A percentile compares a stretch with the other conserved stretches of the same genome.
Conservation (phyloP, 2,329 filamentous ascomycete species). For the Fusarium mangiferae region DNA sequence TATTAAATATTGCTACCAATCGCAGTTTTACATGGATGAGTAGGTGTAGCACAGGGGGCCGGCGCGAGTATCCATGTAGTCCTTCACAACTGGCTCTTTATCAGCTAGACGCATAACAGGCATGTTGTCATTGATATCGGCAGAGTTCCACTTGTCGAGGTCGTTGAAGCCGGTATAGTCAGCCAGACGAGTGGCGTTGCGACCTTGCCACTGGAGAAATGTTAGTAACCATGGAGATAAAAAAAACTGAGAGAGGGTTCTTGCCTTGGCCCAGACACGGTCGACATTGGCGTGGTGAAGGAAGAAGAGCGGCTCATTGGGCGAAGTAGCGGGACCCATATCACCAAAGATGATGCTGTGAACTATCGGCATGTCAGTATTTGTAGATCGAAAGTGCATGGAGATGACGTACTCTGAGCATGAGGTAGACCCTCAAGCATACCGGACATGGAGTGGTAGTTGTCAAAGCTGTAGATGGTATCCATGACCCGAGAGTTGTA, state of each 20-base stretch:
- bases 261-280: constrained; percentile 27
- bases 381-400: fast-evolving
- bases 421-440: constrained; percentile 21
- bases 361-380: neutral
- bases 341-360: constrained; percentile 38
- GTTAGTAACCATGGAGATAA: neutral
- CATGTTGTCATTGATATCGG: neutral
- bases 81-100: constrained; percentile 1
- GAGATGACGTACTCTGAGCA: constrained; percentile 5
- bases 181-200: constrained; percentile 4
- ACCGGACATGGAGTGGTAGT: neutral
- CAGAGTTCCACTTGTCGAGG: neutral
- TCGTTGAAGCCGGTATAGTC: constrained; percentile 7
- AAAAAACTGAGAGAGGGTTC: no score
- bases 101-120: neutral
- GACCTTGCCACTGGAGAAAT: constrained; percentile 4
- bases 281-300: constrained; percentile 45
- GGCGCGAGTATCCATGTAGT: constrained; percentile 16
- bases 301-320: constrained; percentile 45
- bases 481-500: constrained; percentile 16
- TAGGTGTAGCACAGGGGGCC: constrained; percentile 27
- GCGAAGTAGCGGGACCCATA: constrained; percentile 42
- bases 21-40: neutral
- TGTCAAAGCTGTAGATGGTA: constrained; percentile 18
- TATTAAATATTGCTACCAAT: neutral